These are phyloP conservation scores for Capsicum chinense DNA, from an alignment of 257 asterid genomes.

Conservation along the genomic window DNA sequence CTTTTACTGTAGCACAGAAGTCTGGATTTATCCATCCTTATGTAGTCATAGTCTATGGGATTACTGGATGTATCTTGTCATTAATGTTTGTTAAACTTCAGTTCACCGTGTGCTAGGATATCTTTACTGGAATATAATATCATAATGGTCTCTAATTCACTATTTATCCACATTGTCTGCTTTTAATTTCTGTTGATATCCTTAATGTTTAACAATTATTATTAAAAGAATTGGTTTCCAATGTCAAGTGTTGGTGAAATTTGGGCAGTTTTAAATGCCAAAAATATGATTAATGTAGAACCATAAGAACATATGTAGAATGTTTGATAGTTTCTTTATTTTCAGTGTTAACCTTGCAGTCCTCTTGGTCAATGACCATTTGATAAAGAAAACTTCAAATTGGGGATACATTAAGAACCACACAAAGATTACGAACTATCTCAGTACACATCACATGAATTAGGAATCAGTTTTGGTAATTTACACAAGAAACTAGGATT, in stretches of 20 bases:
- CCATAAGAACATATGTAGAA: conserved; percentile 20
- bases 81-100: background rate
- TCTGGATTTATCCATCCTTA: conserved; percentile 16
- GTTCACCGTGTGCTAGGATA: background rate
- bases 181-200: background rate
- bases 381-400: background rate
- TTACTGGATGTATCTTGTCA: background rate
- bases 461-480: conserved; percentile 23
- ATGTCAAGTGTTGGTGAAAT: background rate
- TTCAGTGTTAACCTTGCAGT: background rate
- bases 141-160: background rate
- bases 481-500: background rate
- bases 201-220: background rate
- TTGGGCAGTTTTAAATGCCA: background rate
- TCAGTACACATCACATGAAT: background rate
- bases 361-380: conserved; percentile 14
- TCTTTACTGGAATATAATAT: background rate
- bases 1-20: background rate
- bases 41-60: background rate
- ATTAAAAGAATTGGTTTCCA: background rate
- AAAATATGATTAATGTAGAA: conserved; percentile 1
- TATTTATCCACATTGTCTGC: background rate
- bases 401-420: background rate
- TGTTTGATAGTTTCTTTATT: background rate
- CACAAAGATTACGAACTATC: conserved; percentile 1